These are phyloP conservation scores for Fusarium sp. DNA, from an alignment of 2,329 filamentous ascomycete genomes.

Conservation along the genomic window DNA sequence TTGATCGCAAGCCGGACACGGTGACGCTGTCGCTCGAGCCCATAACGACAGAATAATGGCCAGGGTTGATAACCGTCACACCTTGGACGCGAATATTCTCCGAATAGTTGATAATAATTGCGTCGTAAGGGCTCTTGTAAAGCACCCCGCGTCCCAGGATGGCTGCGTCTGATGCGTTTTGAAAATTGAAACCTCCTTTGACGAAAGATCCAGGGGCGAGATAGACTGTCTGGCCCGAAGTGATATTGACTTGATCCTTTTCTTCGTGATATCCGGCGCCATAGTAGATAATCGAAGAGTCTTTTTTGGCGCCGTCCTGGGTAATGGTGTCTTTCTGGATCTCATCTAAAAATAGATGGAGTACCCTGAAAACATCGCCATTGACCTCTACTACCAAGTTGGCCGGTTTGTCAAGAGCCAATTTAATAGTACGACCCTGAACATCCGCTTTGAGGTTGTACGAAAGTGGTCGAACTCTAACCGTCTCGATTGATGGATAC, in stretches of 20 bases:
- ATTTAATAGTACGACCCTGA: not conserved
- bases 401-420: not conserved
- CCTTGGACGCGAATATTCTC: not conserved
- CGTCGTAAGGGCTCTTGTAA: not conserved
- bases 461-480: not conserved
- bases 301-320: not conserved
- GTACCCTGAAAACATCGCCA: not conserved
- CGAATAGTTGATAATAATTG: not conserved
- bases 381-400: not conserved
- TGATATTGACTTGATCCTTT: not conserved
- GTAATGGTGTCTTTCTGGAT: not conserved
- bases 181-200: not conserved
- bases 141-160: not conserved
- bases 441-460: not conserved
- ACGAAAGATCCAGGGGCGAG: not conserved
- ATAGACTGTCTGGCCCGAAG: not conserved
- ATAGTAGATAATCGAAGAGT: not conserved
- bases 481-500: not conserved
- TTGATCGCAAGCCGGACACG: not conserved
- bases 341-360: conserved; percentile 2
- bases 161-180: not conserved
- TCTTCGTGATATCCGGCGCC: conserved; percentile 1
- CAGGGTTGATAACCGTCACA: not conserved
- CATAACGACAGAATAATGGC: not conserved
- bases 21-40: not conserved